Evolutionary conservation across 2,329 filamentous ascomycete genomes (phyloP), one percentile per base, ranked within the genome.

Genomic region (Sporothrix humicola): DNA sequence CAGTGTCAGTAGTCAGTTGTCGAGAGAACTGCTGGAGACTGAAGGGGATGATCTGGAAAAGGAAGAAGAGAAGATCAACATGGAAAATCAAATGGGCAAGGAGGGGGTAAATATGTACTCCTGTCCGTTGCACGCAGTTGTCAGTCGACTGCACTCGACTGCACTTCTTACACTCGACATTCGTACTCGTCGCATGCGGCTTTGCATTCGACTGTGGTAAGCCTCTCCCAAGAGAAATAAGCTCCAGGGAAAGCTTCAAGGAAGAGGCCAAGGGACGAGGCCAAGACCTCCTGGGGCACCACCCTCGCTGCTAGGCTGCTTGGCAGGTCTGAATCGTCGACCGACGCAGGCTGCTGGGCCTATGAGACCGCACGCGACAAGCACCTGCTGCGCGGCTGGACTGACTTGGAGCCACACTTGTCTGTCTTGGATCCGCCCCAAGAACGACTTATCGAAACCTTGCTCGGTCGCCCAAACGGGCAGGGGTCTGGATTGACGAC

Each of bases 371-470:
- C 54, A 58, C 54, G 54, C 54, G 54, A 58, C 54, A 58, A 58
- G 54, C 54, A 58, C 26, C 54, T 31, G 23, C 54, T 58, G 23
- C 10, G 54, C 10, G 3, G 9, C 54, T 58, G 54, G 54, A 31
- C 26, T 58, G 31, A 37, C 31, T 37, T 37, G 31, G 31, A 37
- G 23, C 31, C 31, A 37, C 31, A 37, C 31, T 37, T 37, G 31
- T 5, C 4, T 7, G 31, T 6, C 31, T 5, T 37, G 31, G 31
- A 37, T 37, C 31, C 31, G 31, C 54, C 20, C 54, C 54, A 58
- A 58, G 54, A 58, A 31, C 54, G 54, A 58, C 20, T 58, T 58
- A 58, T 31, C 54, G 23, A 58, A 58, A 58, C 54, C 54, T 58
- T 58, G 54, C 54, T 58, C 54, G 54, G 54, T 58, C 54, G 54